Base-by-base conservation (phyloP, 1,284 basidiomycete species). In the Amylostereum areolatum region DNA sequence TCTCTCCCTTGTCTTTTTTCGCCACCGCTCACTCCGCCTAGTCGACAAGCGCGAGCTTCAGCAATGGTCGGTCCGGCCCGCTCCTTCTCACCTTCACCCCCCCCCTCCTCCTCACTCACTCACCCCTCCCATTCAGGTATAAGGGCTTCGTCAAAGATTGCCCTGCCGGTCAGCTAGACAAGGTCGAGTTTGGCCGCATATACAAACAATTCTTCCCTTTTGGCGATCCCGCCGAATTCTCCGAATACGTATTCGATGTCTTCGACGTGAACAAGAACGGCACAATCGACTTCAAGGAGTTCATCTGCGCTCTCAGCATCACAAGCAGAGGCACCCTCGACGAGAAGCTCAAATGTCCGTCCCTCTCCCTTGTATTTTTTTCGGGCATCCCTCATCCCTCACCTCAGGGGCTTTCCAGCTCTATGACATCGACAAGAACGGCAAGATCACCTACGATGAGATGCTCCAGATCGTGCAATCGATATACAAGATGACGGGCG, bases 171-270 rank as follows among this genome's bases (percentile, higher is more conserved):
- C 89, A 94, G 61, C 83, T 99, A 59, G 92, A 98, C 80, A 97
- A 94, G 78, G 77, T 83, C 49, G 96, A 97, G 68, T 99, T 99
- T 70, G 82, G 89, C 64, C 88, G 91, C 67, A 99, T 99, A 78
- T 99, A 99, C 81, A 94, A 96, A 66, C 96, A 99, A 67, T 97
- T 99, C 87, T 98, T 98, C 78, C 96, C 96, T 27, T 99, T 99
- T 63, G 97, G 97, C 51, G 97, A 99, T 68, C 96, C 97, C 4
- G 85, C 77, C 51, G 91, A 97, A 65, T 99, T 99, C 62, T 94
- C 97, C 43, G 93, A 98, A 70, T 97, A 97, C 65, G 97, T 99
- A 58, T 99, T 99, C 78, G 96, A 97, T 62, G 92, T 95, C 45
- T 95, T 96, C 65, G 94, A 97, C 67, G 89, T 90, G 67, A 92